phyloP scores from a whole-genome alignment of 2,329 filamentous ascomycete genomes.

The Verticillium isaacii region DNA sequence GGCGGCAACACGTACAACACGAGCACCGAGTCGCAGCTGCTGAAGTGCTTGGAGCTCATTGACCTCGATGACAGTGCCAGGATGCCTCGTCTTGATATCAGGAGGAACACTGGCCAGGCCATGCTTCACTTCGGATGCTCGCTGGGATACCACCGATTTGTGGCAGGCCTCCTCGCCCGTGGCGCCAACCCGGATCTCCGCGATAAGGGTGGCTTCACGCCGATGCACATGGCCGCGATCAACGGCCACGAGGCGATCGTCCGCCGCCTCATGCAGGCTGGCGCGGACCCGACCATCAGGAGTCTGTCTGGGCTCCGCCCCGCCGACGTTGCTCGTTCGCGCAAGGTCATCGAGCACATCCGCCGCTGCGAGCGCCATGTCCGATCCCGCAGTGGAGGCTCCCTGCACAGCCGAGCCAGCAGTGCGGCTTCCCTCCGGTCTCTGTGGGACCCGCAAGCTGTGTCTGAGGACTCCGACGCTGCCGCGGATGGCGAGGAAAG shows the following conservation, averaged over 20 bases:
- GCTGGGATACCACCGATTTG: slow-evolving; percentile 69
- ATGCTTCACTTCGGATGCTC: slow-evolving; percentile 78
- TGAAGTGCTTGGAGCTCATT: slow-evolving; percentile 73
- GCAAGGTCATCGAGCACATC: slow-evolving; percentile 59
- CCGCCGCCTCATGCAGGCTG: slow-evolving; percentile 65
- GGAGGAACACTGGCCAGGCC: slow-evolving; percentile 62
- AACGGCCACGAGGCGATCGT: slow-evolving; percentile 73
- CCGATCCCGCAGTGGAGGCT: slow-evolving; percentile 60
- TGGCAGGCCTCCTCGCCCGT: slow-evolving; percentile 69
- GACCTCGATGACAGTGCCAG: slow-evolving; percentile 71
- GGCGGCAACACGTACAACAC: slow-evolving; percentile 40
- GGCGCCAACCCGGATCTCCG: slow-evolving; percentile 72
- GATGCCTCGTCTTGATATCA: slow-evolving; percentile 61
- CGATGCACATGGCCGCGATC: slow-evolving; percentile 76
- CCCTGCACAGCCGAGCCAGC: slow-evolving; percentile 55
- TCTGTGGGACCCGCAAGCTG: slow-evolving; percentile 52
- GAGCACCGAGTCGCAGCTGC: slow-evolving; percentile 56
- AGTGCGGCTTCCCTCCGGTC: slow-evolving; percentile 65
- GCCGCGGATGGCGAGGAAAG: slow-evolving; percentile 34
- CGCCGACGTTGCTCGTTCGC: slow-evolving; percentile 64
- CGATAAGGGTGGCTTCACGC: slow-evolving; percentile 76
- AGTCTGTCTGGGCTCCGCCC: slow-evolving; percentile 67
- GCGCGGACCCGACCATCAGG: slow-evolving; percentile 66
- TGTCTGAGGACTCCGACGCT: slow-evolving; percentile 36
- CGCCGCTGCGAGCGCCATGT: slow-evolving; percentile 56